Evolutionary conservation across 1,139 yeast genomes (phyloP), one percentile per base, ranked within the genome.

Genomic region (Saccharomyces pastorianus): DNA sequence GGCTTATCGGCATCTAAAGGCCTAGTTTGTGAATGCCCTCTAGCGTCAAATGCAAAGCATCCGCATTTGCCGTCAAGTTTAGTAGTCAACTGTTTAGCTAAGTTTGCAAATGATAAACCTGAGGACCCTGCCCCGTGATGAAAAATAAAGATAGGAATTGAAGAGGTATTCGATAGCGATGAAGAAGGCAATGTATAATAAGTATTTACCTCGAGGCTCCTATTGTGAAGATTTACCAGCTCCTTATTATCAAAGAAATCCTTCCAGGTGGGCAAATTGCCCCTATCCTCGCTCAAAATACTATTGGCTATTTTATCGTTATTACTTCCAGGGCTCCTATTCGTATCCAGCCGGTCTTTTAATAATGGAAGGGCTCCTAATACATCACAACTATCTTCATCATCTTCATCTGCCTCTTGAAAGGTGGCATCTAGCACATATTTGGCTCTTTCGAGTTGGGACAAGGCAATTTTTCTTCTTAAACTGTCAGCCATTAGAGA

Each of bases 61-160:
- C 95, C 96, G 4, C 71, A 57, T 52, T 59, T 51, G 32, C 63
- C 73, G 59, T 71, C 52, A 46, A 65, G 47, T 38, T 60, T 60
- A 3, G 58, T 58, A n/a, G 60, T 55, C 52, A 80, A 52, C 13
- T 71, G 64, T 58, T 68, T 71, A 0, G 82, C 71, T 32, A 85
- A 66, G 38, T 72, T 70, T 0, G 88, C 88, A 73, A 88, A 93
- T 0, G 96, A 78, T 72, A 88, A 73, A 0, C 86, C 89, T 2
- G 88, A 81, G 1, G 97, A 90, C 0, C 98, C 99, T 1, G 97
- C 97, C 4, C 99, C 99, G 68, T 93, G 99, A 59, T 88, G 95
- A 59, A 84, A 83, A 1, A 91, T 72, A 60, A 87, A 82, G 1
- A 89, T 65, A 0, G 95, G 85, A 28, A 68, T 56, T 23, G 69